A percentile compares a stretch with the other conserved stretches of the same genome.
Evolutionary conservation across 257 asterid genomes (phyloP).

Genomic region (Plantago elongata): DNA sequence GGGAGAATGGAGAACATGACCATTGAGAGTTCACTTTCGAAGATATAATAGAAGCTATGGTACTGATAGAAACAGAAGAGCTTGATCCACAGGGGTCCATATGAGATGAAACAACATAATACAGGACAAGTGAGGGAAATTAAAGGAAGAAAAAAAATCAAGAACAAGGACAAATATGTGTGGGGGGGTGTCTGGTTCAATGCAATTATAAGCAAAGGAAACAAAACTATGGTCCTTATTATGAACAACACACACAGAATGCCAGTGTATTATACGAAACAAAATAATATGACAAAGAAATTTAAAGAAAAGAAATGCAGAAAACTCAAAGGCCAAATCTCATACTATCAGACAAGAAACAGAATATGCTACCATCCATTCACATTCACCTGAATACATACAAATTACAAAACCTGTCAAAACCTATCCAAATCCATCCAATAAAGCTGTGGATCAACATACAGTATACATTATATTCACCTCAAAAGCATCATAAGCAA

Average conservation of each 20-base stretch:
- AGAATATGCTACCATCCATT: neutral
- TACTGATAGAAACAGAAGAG: conserved; percentile 11
- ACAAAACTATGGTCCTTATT: conserved; percentile 28
- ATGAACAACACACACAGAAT: conserved; percentile 15
- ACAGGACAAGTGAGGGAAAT: conserved; percentile 17
- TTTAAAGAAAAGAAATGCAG: too few species aligned
- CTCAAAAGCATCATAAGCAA: conserved; percentile 15
- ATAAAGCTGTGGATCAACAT: conserved; percentile 17
- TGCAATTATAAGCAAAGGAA: conserved; percentile 16
- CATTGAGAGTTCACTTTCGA: conserved; percentile 28
- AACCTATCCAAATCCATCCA: conserved; percentile 21
- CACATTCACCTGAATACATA: conserved; percentile 15
- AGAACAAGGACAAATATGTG: conserved; percentile 17
- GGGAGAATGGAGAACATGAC: conserved; percentile 21
- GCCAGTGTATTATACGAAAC: conserved; percentile 1
- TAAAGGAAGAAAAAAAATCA: neutral
- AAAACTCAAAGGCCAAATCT: conserved; percentile 8
- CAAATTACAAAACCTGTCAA: conserved; percentile 1
- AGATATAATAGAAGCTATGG: conserved; percentile 15
- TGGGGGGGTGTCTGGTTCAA: conserved; percentile 17
- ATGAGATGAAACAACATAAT: conserved; percentile 16
- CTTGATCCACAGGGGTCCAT: conserved; percentile 16
- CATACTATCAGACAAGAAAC: conserved; percentile 18
- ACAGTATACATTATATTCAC: conserved; percentile 16
- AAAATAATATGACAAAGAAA: conserved; percentile 16